Conservation (phyloP, 768 basidiomycete species). For the Tricholoma hemisulphureum region DNA sequence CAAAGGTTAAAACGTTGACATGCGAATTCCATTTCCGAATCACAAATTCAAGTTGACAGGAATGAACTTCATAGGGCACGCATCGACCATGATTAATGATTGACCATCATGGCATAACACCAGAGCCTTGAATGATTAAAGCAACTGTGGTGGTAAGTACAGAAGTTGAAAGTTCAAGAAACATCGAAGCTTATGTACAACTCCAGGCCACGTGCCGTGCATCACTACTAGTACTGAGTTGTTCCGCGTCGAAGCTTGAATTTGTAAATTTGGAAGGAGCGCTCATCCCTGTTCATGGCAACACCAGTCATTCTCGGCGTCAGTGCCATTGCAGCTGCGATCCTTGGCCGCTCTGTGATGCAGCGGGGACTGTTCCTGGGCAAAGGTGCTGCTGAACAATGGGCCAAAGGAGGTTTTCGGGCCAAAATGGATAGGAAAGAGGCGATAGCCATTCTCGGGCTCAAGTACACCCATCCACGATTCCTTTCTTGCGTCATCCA, state of each 20-base stretch:
- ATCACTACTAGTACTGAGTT: too few species aligned
- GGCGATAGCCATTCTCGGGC: slow-evolving; percentile 85
- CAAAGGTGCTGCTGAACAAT: slow-evolving; percentile 71
- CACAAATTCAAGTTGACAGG: background rate
- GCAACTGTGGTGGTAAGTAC: too few species aligned
- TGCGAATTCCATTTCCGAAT: too few species aligned
- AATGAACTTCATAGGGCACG: too few species aligned
- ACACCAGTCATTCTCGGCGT: slow-evolving; percentile 77
- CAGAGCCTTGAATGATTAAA: too few species aligned
- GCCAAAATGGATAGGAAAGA: slow-evolving; percentile 95
- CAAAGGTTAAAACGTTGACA: background rate
- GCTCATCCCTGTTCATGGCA: slow-evolving; percentile 49
- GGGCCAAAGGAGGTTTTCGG: slow-evolving; percentile 92
- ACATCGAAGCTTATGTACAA: too few species aligned
- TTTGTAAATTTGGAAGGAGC: background rate
- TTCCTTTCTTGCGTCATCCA: background rate
- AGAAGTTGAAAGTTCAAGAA: too few species aligned
- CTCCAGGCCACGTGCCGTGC: too few species aligned
- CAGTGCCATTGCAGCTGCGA: slow-evolving; percentile 72
- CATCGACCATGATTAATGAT: too few species aligned
- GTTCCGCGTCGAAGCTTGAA: background rate
- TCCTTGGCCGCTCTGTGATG: slow-evolving; percentile 71
- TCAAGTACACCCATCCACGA: slow-evolving; percentile 75
- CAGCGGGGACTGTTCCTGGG: slow-evolving; percentile 60
- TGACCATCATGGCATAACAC: too few species aligned